Conservation (phyloP, 257 asterid genomes). For the Nicotiana tomentosiformis region DNA sequence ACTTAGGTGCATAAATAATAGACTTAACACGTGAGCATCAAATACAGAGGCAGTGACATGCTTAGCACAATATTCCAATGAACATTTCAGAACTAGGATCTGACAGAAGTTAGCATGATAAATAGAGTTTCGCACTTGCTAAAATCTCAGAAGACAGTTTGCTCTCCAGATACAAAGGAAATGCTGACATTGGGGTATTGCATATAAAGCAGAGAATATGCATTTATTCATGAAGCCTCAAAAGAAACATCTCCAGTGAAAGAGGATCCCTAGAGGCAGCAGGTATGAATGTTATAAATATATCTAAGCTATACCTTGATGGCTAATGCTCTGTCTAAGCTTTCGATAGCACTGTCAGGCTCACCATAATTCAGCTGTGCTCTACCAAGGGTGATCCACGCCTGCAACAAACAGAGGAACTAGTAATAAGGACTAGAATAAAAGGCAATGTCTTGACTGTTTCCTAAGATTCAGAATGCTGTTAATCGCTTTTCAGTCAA, state of each 20-base stretch:
- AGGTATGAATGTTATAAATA: neutral
- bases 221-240: neutral
- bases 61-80: neutral
- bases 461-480: neutral
- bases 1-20: neutral
- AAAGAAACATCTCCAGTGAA: neutral
- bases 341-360: constrained; percentile 77
- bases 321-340: constrained; percentile 78
- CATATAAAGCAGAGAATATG: neutral
- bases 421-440: neutral
- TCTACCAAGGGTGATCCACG: constrained; percentile 92
- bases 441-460: neutral
- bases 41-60: neutral
- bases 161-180: neutral
- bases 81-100: neutral
- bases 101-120: neutral
- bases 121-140: neutral
- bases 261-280: neutral
- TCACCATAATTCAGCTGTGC: constrained; percentile 91
- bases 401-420: constrained; percentile 32
- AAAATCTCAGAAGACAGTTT: neutral
- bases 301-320: constrained; percentile 45
- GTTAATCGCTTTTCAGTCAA: neutral
- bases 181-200: neutral
- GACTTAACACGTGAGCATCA: neutral